Base-by-base conservation (phyloP, 73 alveolate genomes). In the Paramecium sexaurelia region DNA sequence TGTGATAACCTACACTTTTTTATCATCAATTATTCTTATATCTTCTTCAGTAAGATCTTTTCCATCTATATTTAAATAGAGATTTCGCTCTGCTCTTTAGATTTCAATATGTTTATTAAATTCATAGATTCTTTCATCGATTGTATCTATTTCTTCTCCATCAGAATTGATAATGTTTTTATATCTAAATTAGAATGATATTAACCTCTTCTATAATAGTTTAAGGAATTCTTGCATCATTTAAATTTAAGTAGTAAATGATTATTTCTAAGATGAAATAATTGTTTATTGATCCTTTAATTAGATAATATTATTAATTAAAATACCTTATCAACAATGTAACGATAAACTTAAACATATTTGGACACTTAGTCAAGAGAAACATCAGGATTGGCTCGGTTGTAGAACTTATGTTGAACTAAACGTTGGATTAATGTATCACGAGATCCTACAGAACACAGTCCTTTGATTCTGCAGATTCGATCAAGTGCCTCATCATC, bases 221-320 rank as follows among this genome's bases (percentile, higher is more conserved):
- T 78, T 78, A 10, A 41, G 43, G 41, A 78, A 78, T 24, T 78
- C 90, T 78, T 78, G 55, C 68, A 78, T 19, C 90, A 41, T 41
- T 43, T 78, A 47, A 5, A 43, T 39, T 41, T 78, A 45, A n/a
- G 43, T 39, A 1, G 32, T 37, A 43, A 78, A 78, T 41, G 75
- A 41, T 26, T 78, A 40, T 17, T 45, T 39, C 43, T 78, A 78
- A 6, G 68, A 24, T 36, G 75, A 9, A 7, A 78, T 78, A 7
- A 78, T 78, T 10, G 90, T 43, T 43, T 78, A 45, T 78, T 78
- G 33, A 78, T 78, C 90, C 90, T 78, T 33, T n/a, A 6, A 40
- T 78, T 6, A 40, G 27, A 51, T 51, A 10, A 51, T 51, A 51
- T 1, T 51, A 51, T 78, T 20, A 15, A 78, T 22, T 9, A 29